Evolutionary conservation across 768 basidiomycete genomes (phyloP).

Genomic region (Sutorius australiensis): DNA sequence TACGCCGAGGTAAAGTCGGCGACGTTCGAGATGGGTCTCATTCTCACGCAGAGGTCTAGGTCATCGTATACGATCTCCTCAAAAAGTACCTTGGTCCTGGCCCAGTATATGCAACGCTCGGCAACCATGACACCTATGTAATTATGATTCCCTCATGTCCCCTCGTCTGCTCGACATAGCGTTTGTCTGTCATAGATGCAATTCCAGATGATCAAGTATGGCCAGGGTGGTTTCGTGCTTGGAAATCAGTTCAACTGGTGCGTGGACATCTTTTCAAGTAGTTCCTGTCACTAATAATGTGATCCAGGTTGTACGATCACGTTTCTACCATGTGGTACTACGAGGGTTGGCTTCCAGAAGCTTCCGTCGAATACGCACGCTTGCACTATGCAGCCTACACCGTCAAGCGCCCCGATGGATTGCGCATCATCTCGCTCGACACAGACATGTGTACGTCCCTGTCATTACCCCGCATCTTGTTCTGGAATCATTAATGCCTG

Average conservation of each 20-base stretch:
- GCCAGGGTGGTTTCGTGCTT: conserved; percentile 30
- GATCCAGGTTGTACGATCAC: conserved; percentile 46
- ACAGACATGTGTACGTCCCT: conserved; percentile 44
- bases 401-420: conserved; percentile 40
- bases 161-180: neutral
- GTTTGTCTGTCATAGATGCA: conserved; percentile 7
- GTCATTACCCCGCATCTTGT: neutral
- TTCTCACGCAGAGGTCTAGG: conserved; percentile 31
- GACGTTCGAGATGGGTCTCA: neutral
- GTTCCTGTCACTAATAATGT: neutral
- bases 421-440: conserved; percentile 49
- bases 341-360: conserved; percentile 42
- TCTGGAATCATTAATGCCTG: neutral
- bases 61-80: conserved; percentile 59
- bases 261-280: neutral
- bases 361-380: conserved; percentile 36
- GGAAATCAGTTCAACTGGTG: conserved; percentile 42
- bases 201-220: conserved; percentile 38
- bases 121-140: conserved; percentile 75
- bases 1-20: conserved; percentile 50
- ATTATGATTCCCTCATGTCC: neutral
- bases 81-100: conserved; percentile 53
- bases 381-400: conserved; percentile 48
- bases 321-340: conserved; percentile 44
- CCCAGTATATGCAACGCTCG: conserved; percentile 66